Conservation (phyloP, 331 rosid genomes). For the Quercus tomentella region DNA sequence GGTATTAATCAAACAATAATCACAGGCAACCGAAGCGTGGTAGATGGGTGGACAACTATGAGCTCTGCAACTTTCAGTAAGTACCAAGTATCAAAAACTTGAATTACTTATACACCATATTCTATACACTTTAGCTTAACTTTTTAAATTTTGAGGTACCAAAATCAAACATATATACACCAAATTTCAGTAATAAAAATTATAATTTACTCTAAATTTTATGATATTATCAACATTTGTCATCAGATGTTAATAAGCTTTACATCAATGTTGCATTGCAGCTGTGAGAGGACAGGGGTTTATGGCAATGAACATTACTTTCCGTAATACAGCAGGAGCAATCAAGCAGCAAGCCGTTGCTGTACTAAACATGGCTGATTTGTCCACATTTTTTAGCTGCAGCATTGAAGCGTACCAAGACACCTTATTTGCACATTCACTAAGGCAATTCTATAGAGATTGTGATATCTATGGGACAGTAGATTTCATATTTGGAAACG, state of each 20-base stretch:
- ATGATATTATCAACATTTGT: no score
- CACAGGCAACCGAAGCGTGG: slow-evolving; percentile 41
- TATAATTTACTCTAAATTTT: no score
- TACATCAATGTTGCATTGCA: slow-evolving; percentile 3
- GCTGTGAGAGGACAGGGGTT: slow-evolving; percentile 36
- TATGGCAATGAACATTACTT: slow-evolving; percentile 34
- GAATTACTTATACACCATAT: background rate
- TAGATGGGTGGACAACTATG: slow-evolving; percentile 39
- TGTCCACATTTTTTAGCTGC: slow-evolving; percentile 31
- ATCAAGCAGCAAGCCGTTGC: slow-evolving; percentile 41
- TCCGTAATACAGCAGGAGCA: slow-evolving; percentile 38
- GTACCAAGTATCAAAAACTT: background rate
- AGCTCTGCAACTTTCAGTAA: slow-evolving; percentile 43
- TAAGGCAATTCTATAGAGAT: slow-evolving; percentile 36
- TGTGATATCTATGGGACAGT: slow-evolving; percentile 35
- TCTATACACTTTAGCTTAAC: no score
- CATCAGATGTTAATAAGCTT: background rate
- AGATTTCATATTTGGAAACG: slow-evolving; percentile 37
- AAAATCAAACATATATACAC: no score
- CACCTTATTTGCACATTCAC: slow-evolving; percentile 26
- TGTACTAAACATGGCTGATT: slow-evolving; percentile 35
- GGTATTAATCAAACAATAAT: slow-evolving; percentile 39
- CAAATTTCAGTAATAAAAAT: no score
- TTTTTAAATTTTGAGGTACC: no score
- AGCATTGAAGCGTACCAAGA: slow-evolving; percentile 40